These are phyloP conservation scores for Hypoxylon lienhwacheense DNA, from an alignment of 495 filamentous ascomycete species.

Conservation along the genomic window DNA sequence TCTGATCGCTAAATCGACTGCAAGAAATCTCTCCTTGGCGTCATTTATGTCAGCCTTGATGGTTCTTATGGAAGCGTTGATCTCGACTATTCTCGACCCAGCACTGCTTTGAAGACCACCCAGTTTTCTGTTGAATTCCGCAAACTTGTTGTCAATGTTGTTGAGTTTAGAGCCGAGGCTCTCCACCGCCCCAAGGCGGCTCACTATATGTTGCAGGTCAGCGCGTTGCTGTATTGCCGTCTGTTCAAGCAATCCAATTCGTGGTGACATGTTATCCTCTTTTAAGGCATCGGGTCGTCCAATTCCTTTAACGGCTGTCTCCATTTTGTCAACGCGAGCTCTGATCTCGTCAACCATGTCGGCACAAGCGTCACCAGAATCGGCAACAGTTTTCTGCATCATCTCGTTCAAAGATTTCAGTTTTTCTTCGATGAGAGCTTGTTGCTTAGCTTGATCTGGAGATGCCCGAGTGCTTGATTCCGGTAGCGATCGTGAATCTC, in stretches of 20 bases:
- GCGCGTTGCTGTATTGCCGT: not conserved
- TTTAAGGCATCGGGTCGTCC: not conserved
- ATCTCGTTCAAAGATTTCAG: not conserved
- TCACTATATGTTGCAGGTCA: not conserved
- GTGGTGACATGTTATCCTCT: not conserved
- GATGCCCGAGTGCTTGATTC: not conserved
- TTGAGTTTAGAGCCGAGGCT: not conserved
- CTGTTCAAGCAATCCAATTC: not conserved
- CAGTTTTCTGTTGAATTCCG: not conserved
- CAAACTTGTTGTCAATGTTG: conserved; percentile 1
- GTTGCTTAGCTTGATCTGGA: not conserved
- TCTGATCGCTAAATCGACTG: conserved; percentile 17
- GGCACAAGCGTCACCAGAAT: conserved; percentile 16
- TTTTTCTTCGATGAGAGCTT: conserved; percentile 13
- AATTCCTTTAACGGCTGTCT: not conserved
- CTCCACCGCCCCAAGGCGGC: conserved; percentile 1
- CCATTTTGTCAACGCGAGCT: conserved; percentile 1
- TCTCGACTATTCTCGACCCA: not conserved
- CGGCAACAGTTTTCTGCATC: conserved; percentile 8
- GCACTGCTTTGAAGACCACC: not conserved
- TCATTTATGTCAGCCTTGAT: conserved; percentile 16
- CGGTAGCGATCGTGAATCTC: not conserved
- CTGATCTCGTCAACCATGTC: conserved; percentile 27
- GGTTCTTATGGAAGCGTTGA: not conserved
- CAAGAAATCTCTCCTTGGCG: conserved; percentile 8